phyloP scores from a whole-genome alignment of 495 filamentous ascomycete genomes.

The Emericellopsis terricola region DNA sequence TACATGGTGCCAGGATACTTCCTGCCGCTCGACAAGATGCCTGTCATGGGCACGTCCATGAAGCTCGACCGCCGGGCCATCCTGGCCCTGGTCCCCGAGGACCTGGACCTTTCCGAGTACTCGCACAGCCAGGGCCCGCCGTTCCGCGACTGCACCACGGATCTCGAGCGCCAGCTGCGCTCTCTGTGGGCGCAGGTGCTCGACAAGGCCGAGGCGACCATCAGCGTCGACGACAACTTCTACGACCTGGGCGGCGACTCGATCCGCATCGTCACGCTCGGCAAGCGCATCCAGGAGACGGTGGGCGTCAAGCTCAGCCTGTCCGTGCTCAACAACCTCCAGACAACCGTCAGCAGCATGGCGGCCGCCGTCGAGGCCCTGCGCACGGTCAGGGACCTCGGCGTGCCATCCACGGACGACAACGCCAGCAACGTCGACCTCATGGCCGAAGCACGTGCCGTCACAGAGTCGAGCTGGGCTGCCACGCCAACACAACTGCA shows the following conservation, averaged over 20 bases:
- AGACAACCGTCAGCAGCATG: conserved; percentile 1
- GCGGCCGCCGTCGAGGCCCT: not conserved
- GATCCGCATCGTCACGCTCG: conserved; percentile 15
- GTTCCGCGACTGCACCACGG: not conserved
- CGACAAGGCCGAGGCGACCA: not conserved
- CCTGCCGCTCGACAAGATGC: conserved; percentile 36
- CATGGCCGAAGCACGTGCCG: not conserved
- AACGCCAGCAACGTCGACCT: not conserved
- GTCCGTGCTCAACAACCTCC: conserved; percentile 1
- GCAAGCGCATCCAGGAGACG: not conserved
- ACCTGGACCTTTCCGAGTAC: not conserved
- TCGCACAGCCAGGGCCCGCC: not conserved
- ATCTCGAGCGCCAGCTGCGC: not conserved
- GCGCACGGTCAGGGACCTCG: no score
- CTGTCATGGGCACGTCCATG: conserved; percentile 32
- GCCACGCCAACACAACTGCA: not conserved
- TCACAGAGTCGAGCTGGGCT: not conserved
- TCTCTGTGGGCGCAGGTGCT: conserved; percentile 1
- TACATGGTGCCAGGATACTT: conserved; percentile 49
- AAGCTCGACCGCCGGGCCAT: conserved; percentile 29
- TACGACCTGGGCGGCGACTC: not conserved
- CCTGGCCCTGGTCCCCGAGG: not conserved
- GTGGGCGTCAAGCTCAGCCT: not conserved
- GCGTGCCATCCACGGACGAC: no score
- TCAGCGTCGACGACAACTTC: conserved; percentile 1